Percentiles rank a stretch among this genome's conserved stretches.
Conservation (phyloP, 2,329 filamentous ascomycete species). For the Diaporthe sp. region DNA sequence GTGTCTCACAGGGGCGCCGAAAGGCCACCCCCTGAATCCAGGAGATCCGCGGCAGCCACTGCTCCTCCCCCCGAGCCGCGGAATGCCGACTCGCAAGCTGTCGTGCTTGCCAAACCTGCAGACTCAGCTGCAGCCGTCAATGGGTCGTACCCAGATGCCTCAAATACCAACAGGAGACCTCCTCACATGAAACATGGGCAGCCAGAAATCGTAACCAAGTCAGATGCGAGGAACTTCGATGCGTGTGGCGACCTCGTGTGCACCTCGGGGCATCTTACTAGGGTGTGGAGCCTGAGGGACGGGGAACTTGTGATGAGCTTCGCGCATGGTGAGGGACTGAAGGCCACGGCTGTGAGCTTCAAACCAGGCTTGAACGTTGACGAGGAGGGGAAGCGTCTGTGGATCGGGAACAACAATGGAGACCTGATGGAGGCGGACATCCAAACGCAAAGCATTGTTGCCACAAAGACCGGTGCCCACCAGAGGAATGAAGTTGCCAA, state of each 20-base stretch:
- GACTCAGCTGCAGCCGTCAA: constrained; percentile 59
- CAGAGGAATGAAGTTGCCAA: constrained; percentile 82
- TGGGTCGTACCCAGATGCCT: constrained; percentile 83
- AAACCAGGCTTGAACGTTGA: constrained; percentile 82
- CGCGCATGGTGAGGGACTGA: constrained; percentile 85
- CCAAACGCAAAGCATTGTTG: constrained; percentile 74
- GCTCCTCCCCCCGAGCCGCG: constrained; percentile 18
- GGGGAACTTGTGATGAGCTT: constrained; percentile 85
- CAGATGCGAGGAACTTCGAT: constrained; percentile 87
- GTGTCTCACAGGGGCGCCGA: constrained; percentile 56
- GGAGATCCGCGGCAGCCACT: constrained; percentile 38
- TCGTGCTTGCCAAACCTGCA: constrained; percentile 36
- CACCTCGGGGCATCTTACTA: constrained; percentile 86
- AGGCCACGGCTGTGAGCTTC: constrained; percentile 84
- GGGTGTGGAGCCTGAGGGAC: constrained; percentile 86
- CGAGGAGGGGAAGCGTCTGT: constrained; percentile 83
- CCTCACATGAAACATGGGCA: constrained; percentile 78
- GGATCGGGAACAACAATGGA: constrained; percentile 90
- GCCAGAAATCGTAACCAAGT: constrained; percentile 84
- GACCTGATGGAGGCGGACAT: constrained; percentile 93
- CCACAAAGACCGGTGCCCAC: constrained; percentile 78
- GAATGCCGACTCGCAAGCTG: constrained; percentile 13
- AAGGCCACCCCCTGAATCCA: constrained; percentile 50
- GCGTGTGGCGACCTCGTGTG: constrained; percentile 90
- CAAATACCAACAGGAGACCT: constrained; percentile 84